Evolutionary conservation across 345 rosid species (phyloP).

Genomic region (Eucalyptus marginata): DNA sequence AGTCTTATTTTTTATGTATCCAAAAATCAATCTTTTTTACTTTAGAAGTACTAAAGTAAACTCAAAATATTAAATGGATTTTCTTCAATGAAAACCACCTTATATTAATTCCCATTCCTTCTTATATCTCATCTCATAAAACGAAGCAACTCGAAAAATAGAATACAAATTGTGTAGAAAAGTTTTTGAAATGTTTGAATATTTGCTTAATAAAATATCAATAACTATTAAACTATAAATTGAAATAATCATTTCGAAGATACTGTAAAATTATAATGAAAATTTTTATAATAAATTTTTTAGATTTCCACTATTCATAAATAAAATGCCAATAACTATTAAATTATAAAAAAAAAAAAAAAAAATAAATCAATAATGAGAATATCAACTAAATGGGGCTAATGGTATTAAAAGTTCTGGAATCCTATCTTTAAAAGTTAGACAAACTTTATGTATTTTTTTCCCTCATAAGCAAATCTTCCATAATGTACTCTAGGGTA

Average conservation of each 20-base stretch:
- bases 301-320: neutral
- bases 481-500: neutral
- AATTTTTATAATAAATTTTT: too few species aligned
- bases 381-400: too few species aligned
- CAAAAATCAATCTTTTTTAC: neutral
- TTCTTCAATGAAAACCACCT: neutral
- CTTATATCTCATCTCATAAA: neutral
- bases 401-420: too few species aligned
- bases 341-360: too few species aligned
- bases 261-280: neutral
- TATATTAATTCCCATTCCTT: neutral
- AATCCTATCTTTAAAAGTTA: neutral
- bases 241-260: too few species aligned
- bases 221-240: neutral
- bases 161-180: neutral
- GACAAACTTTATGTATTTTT: too few species aligned
- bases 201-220: neutral
- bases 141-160: neutral
- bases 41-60: neutral
- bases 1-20: too few species aligned
- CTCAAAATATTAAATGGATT: neutral
- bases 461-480: too few species aligned
- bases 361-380: neutral
- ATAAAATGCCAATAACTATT: neutral
- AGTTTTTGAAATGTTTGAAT: neutral